Conservation (phyloP, 441 rosid species). For the Flueggea neowawraea region DNA sequence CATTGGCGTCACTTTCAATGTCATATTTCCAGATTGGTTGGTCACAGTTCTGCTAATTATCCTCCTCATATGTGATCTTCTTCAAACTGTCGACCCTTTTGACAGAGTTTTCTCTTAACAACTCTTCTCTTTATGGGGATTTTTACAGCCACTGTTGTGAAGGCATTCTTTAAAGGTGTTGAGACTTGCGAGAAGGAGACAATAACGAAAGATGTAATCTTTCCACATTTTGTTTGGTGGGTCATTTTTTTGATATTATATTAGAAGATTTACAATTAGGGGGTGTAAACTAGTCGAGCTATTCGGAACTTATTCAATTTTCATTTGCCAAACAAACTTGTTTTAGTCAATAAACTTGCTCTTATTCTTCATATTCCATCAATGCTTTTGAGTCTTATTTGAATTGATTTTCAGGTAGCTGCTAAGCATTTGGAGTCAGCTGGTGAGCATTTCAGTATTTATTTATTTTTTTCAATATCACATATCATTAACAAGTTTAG, state of each 20-base stretch:
- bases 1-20: conserved; percentile 48
- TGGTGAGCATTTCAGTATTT: conserved; percentile 14
- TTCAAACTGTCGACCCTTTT: background rate
- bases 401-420: conserved; percentile 19
- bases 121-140: background rate
- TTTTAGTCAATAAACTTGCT: no score
- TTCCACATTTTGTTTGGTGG: no score
- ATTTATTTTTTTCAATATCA: background rate
- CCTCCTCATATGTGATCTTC: conserved; percentile 33
- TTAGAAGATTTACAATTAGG: no score
- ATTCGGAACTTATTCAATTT: background rate
- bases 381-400: no score
- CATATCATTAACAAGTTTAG: no score
- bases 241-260: no score
- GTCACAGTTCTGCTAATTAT: conserved; percentile 41
- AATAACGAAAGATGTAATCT: conserved; percentile 24
- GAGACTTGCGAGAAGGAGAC: conserved; percentile 51
- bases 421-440: conserved; percentile 13
- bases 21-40: conserved; percentile 57
- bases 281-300: no score
- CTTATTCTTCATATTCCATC: no score
- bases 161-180: conserved; percentile 44
- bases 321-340: no score
- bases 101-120: background rate
- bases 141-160: conserved; percentile 20